Percentiles rank a stretch among this genome's conserved stretches.
Evolutionary conservation across 768 basidiomycete genomes (phyloP).

Genomic region (Clavaria fumosa): DNA sequence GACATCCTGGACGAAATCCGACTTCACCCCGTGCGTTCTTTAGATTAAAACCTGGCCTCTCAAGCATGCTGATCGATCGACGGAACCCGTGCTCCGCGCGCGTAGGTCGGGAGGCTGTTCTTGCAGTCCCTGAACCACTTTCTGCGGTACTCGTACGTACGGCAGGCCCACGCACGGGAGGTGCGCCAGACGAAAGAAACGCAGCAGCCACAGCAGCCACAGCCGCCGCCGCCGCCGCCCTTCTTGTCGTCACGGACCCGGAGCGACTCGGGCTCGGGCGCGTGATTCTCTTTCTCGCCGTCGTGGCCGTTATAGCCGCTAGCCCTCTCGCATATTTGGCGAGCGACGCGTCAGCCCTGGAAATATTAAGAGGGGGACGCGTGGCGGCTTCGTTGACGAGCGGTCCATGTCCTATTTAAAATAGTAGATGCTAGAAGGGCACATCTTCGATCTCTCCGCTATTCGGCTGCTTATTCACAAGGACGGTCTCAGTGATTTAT

Average conservation of each 20-base stretch:
- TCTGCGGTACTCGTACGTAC: constrained; percentile 75
- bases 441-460: no score
- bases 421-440: no score
- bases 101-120: constrained; percentile 64
- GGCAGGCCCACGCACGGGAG: constrained; percentile 62
- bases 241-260: no score
- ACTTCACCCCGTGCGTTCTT: constrained; percentile 48
- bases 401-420: no score
- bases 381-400: no score
- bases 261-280: no score
- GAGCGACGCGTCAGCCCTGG: no score
- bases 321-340: background rate
- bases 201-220: constrained; percentile 17
- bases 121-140: constrained; percentile 75
- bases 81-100: constrained; percentile 1
- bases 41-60: no score
- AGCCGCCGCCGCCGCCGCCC: constrained; percentile 16
- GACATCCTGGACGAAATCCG: constrained; percentile 75
- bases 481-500: no score
- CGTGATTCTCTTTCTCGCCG: background rate
- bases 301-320: background rate
- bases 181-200: constrained; percentile 18
- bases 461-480: no score
- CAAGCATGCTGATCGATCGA: background rate
- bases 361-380: no score